Evolutionary conservation across 192 early-diverging fungal species (phyloP).

Genomic region (Martensiomyces pterosporus): DNA sequence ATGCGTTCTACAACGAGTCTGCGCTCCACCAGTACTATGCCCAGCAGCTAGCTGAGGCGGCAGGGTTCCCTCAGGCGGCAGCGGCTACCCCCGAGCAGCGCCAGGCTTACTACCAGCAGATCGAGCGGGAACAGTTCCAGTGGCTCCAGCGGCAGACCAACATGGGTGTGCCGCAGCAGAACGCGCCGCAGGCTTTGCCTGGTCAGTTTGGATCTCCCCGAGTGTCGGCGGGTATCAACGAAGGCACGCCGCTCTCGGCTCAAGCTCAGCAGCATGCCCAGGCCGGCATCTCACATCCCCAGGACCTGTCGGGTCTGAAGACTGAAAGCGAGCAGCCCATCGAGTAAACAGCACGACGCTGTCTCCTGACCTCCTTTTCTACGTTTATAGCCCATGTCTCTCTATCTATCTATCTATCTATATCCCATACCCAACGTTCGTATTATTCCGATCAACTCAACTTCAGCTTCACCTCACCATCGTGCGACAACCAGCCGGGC

Average conservation of each 20-base stretch:
- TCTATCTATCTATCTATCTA: no score
- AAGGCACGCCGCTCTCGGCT: neutral
- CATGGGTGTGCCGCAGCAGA: conserved; percentile 19
- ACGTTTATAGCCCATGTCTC: no score
- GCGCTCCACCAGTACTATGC: conserved; percentile 48
- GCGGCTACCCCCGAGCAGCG: conserved; percentile 39
- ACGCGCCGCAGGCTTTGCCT: conserved; percentile 3
- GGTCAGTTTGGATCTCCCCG: no score
- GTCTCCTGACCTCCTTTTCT: neutral
- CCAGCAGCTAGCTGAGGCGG: conserved; percentile 40
- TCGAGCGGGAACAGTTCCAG: conserved; percentile 47
- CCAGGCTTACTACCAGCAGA: conserved; percentile 47
- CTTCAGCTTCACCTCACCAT: no score
- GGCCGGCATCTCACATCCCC: neutral
- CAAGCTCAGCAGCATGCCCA: neutral
- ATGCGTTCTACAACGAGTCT: conserved; percentile 22
- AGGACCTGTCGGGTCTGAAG: neutral
- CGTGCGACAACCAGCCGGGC: no score
- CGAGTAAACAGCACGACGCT: neutral
- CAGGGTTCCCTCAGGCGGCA: conserved; percentile 30
- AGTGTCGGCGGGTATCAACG: no score
- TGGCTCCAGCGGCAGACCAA: conserved; percentile 45
- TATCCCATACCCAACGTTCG: no score
- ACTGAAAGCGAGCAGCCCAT: neutral
- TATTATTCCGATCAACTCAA: no score